A percentile compares a stretch with the other conserved stretches of the same genome.
Evolutionary conservation across 2,329 filamentous ascomycete genomes (phyloP).

Genomic region (Venturiaceae sp.): DNA sequence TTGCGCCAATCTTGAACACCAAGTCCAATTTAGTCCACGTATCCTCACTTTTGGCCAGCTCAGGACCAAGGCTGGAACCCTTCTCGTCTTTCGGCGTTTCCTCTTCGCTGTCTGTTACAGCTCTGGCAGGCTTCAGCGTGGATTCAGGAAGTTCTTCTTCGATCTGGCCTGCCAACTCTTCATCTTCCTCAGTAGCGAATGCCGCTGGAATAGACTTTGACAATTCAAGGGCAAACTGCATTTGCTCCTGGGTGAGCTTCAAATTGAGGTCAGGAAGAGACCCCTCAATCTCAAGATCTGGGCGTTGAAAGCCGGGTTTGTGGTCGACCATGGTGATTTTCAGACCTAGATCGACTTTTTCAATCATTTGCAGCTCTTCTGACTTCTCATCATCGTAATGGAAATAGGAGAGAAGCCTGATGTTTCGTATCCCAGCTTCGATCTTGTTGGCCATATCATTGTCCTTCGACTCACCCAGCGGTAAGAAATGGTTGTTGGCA

Average conservation of each 20-base stretch:
- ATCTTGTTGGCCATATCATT: slow-evolving; percentile 79
- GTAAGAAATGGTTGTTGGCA: slow-evolving; percentile 84
- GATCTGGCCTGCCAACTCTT: slow-evolving; percentile 59
- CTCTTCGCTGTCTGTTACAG: slow-evolving; percentile 26
- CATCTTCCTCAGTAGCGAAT: slow-evolving; percentile 65
- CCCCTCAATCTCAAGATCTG: slow-evolving; percentile 85
- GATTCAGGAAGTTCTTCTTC: slow-evolving; percentile 59
- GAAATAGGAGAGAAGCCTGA: slow-evolving; percentile 81
- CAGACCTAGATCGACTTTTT: slow-evolving; percentile 91
- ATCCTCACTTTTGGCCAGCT: slow-evolving; percentile 57
- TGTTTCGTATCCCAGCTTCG: slow-evolving; percentile 82
- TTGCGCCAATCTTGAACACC: slow-evolving; percentile 77
- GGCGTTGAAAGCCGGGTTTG: slow-evolving; percentile 62
- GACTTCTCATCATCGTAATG: slow-evolving; percentile 62
- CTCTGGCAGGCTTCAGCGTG: slow-evolving; percentile 39
- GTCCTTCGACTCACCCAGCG: slow-evolving; percentile 65
- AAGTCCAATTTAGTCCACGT: slow-evolving; percentile 92
- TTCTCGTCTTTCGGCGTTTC: slow-evolving; percentile 14
- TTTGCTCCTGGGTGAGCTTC: slow-evolving; percentile 77
- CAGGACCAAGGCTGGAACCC: slow-evolving; percentile 30
- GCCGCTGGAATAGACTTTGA: slow-evolving; percentile 80
- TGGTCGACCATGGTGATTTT: slow-evolving; percentile 89
- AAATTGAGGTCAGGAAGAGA: slow-evolving; percentile 91
- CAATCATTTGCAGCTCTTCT: slow-evolving; percentile 92
- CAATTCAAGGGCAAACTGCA: slow-evolving; percentile 81